Base-by-base conservation (phyloP, 139 green algal genomes). In the Coelastrella sp. region DNA sequence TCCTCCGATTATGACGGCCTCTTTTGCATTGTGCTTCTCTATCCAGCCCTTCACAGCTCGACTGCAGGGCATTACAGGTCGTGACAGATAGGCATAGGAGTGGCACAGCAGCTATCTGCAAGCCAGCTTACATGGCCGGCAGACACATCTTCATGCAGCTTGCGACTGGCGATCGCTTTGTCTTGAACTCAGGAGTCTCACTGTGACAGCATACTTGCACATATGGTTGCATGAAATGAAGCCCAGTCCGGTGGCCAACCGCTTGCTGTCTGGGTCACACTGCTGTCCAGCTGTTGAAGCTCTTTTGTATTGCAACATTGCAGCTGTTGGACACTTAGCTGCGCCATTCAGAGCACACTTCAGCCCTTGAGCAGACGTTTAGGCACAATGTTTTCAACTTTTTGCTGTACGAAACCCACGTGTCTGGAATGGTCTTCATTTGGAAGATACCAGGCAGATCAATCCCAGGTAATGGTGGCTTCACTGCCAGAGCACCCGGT, bases 381-480 rank as follows among this genome's bases (percentile, higher is more conserved):
- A 1, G 0, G 32, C 32, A 47, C 32, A 47, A 47, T 14, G 3
- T 16, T 0, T 14, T 20, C 64, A 71, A 14, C 16, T 20, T 71
- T 10, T 13, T 19, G 14, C 61, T 71, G 61, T 71, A 4, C 4
- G 14, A 0, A 2, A 23, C 68, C 0, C 20, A 92, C 88, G 74
- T 76, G 84, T 95, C 94, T 20, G 92, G 92, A 7, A 96, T 90
- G 20, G 91, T 94, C 66, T 95, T 94, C 65, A 91, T 75, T 7
- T 23, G 32, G 75, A 95, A 95, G 85, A 96, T 93, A 61, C 92
- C 94, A 6, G 92, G 94, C 7, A 96, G 91, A 57, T 96, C 92
- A 0, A 94, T 65, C 14, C 94, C 94, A 20, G 94, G 94, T 61
- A 96, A 71, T 56, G 92, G 92, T 0, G 94, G 94, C 11, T 86